Conservation (phyloP, 768 basidiomycete species). For the Phylloporus arenicola region DNA sequence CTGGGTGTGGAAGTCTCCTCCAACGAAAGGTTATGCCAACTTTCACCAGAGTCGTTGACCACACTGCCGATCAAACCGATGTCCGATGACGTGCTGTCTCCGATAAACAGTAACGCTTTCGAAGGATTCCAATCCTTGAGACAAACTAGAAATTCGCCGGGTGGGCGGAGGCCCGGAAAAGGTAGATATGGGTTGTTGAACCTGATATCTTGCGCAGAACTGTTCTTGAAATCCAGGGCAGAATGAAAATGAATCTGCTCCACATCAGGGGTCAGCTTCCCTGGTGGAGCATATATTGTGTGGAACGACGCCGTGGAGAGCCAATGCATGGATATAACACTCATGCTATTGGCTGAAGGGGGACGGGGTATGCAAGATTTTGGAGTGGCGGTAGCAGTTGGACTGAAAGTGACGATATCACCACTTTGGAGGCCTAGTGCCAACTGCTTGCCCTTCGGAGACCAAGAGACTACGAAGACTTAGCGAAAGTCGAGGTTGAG, state of each 20-base stretch:
- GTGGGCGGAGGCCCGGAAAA: constrained; percentile 41
- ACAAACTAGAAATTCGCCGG: constrained; percentile 37
- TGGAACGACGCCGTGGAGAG: constrained; percentile 65
- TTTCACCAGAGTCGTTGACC: constrained; percentile 26
- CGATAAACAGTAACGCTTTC: constrained; percentile 39
- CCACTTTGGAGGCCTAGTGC: constrained; percentile 69
- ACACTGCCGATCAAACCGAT: constrained; percentile 42
- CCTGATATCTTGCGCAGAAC: constrained; percentile 33
- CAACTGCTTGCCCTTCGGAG: constrained; percentile 80
- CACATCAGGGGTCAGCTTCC: constrained; percentile 31
- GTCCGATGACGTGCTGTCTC: constrained; percentile 48
- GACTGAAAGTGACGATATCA: constrained; percentile 63
- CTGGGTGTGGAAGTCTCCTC: constrained; percentile 51
- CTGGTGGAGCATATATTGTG: constrained; percentile 52
- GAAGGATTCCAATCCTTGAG: constrained; percentile 43
- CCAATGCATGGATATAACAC: constrained; percentile 58
- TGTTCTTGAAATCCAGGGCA: constrained; percentile 39
- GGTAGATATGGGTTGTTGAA: constrained; percentile 40
- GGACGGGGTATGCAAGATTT: constrained; percentile 57
- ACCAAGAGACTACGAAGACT: constrained; percentile 64
- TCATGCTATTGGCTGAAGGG: constrained; percentile 42
- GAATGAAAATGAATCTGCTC: constrained; percentile 40
- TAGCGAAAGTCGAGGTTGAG: constrained; percentile 1
- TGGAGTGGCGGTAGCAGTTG: constrained; percentile 46
- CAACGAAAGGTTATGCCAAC: constrained; percentile 42